Percentiles rank a stretch among this genome's conserved stretches.
Conservation (phyloP, 2,329 filamentous ascomycete species). For the Talaromyces sp. region DNA sequence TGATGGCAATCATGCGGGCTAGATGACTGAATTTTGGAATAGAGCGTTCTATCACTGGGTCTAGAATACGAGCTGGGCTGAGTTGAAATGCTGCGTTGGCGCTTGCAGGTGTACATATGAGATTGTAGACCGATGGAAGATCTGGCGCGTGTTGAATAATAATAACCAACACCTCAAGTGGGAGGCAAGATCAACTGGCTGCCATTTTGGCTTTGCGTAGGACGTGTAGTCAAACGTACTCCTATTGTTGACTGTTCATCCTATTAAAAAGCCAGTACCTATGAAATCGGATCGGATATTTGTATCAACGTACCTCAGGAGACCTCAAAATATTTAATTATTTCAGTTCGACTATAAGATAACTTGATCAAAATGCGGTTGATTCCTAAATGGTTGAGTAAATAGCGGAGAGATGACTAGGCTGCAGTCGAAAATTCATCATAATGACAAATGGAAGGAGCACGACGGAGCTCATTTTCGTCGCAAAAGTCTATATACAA, state of each 20-base stretch:
- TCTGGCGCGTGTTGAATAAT: neutral
- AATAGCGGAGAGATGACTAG: neutral
- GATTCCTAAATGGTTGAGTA: neutral
- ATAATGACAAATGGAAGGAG: neutral
- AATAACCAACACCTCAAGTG: neutral
- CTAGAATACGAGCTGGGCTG: conserved; percentile 9
- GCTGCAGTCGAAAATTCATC: neutral
- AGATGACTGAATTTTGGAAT: conserved; percentile 18
- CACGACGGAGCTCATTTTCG: neutral
- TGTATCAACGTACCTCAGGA: no score
- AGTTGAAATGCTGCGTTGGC: neutral
- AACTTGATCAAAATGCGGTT: no score
- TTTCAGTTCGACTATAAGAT: no score
- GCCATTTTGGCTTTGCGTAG: no score
- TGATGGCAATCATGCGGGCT: conserved; percentile 17
- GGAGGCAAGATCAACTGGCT: neutral
- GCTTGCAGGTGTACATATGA: neutral
- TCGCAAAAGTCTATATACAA: neutral
- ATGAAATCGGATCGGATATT: no score
- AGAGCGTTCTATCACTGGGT: conserved; percentile 11
- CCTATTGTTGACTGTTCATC: no score
- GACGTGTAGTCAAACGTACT: no score
- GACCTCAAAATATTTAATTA: no score
- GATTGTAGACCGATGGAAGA: neutral
- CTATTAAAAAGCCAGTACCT: no score